These are phyloP conservation scores for Fomitopsis pulvina DNA, from an alignment of 768 basidiomycete genomes.

Conservation along the genomic window DNA sequence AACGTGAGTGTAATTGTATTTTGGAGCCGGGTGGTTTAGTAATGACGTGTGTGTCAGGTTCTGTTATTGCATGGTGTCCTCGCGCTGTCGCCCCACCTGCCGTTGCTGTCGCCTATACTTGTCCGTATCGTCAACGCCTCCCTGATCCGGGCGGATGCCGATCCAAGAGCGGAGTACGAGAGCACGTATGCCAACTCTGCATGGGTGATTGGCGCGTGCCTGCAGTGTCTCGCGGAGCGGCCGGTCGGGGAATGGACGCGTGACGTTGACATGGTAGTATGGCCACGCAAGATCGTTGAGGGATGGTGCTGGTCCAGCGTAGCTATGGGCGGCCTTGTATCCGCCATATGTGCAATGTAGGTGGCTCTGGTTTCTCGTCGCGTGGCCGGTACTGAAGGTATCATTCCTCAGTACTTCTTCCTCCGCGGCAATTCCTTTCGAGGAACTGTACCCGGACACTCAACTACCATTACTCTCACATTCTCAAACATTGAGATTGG, in stretches of 20 bases:
- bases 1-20: constrained; percentile 27
- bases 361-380: constrained; percentile 5
- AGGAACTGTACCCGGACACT: constrained; percentile 47
- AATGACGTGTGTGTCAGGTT: constrained; percentile 31
- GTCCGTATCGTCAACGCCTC: constrained; percentile 38
- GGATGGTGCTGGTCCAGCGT: constrained; percentile 55
- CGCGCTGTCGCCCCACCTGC: constrained; percentile 45
- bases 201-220: constrained; percentile 56
- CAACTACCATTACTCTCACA: constrained; percentile 62
- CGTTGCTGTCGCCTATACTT: constrained; percentile 34
- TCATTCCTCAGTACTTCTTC: not conserved
- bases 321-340: constrained; percentile 49
- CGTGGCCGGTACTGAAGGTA: not conserved
- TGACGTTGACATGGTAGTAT: constrained; percentile 39
- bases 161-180: constrained; percentile 18
- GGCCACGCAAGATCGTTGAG: constrained; percentile 38
- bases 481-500: constrained; percentile 56
- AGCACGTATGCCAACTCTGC: constrained; percentile 35
- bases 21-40: not conserved
- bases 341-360: constrained; percentile 42
- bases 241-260: constrained; percentile 39
- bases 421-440: constrained; percentile 25
- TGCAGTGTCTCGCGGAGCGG: constrained; percentile 43
- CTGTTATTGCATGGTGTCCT: constrained; percentile 50
- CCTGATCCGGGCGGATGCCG: constrained; percentile 25